phyloP scores from a whole-genome alignment of 768 basidiomycete genomes.

The Lanmaoa rubissima region DNA sequence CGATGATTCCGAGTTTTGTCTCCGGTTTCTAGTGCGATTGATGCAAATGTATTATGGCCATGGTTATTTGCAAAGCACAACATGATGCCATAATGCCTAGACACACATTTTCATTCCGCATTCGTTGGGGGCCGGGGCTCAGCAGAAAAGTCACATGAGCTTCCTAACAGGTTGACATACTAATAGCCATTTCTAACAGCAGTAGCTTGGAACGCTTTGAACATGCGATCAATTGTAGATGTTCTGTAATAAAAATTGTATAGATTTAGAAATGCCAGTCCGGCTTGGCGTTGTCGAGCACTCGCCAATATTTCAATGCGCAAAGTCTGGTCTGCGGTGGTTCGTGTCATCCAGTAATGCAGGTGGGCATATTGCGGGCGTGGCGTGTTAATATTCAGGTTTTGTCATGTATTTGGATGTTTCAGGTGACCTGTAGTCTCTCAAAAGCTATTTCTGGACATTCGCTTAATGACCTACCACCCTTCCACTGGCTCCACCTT shows the following conservation, averaged over 20 bases:
- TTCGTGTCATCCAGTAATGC: not conserved
- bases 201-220: no score
- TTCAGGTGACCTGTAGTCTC: not conserved
- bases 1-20: constrained; percentile 31
- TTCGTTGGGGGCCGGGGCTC: no score
- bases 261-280: not conserved
- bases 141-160: no score
- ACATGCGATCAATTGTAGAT: no score
- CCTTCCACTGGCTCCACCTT: not conserved
- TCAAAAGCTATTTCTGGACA: not conserved
- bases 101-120: no score
- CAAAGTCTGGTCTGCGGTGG: not conserved
- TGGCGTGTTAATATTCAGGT: no score
- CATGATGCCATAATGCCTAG: no score
- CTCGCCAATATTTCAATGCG: no score
- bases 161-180: no score
- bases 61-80: not conserved
- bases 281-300: not conserved
- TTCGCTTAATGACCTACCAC: not conserved
- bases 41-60: not conserved
- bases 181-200: no score
- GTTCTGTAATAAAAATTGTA: no score
- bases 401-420: not conserved
- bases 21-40: constrained; percentile 21
- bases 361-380: no score